Conservation (phyloP, 352 stramenopile species). For the Phytophthora pistaciae region DNA sequence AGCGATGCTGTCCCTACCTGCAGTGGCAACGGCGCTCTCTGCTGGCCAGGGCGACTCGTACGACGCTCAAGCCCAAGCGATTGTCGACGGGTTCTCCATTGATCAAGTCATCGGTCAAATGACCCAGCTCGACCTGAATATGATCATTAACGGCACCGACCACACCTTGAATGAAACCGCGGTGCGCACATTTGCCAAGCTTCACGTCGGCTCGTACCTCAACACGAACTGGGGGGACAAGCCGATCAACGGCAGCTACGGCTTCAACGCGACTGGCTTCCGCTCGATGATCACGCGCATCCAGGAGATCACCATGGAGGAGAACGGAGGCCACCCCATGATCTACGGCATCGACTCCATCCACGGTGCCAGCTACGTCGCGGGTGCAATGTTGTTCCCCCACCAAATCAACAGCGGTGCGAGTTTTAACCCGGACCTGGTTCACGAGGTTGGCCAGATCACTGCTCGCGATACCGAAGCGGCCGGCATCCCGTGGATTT, state of each 20-base stretch:
- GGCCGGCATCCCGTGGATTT: slow-evolving; percentile 89
- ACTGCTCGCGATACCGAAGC: slow-evolving; percentile 85
- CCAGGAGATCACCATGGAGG: slow-evolving; percentile 69
- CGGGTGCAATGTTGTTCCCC: slow-evolving; percentile 77
- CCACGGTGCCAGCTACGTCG: slow-evolving; percentile 90
- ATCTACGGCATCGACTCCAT: slow-evolving; percentile 92
- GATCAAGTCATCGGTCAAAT: slow-evolving; percentile 82
- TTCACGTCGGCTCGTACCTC: slow-evolving; percentile 89
- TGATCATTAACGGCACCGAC: slow-evolving; percentile 33
- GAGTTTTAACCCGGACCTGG: slow-evolving; percentile 85
- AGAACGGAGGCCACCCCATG: slow-evolving; percentile 40
- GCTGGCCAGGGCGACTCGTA: slow-evolving; percentile 11
- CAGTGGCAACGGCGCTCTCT: slow-evolving; percentile 1
- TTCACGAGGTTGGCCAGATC: slow-evolving; percentile 62
- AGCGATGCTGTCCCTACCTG: slow-evolving; percentile 1
- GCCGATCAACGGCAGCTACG: slow-evolving; percentile 28
- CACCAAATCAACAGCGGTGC: slow-evolving; percentile 90
- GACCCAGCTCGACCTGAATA: slow-evolving; percentile 83
- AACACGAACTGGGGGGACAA: slow-evolving; percentile 68
- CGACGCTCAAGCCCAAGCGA: slow-evolving; percentile 47
- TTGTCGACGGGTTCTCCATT: slow-evolving; percentile 32
- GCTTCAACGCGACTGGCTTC: slow-evolving; percentile 75
- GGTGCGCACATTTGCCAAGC: slow-evolving; percentile 64
- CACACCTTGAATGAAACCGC: slow-evolving; percentile 57
- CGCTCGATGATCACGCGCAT: slow-evolving; percentile 71